phyloP scores from a whole-genome alignment of 495 filamentous ascomycete genomes.

The Aspergillus ellipticus region DNA sequence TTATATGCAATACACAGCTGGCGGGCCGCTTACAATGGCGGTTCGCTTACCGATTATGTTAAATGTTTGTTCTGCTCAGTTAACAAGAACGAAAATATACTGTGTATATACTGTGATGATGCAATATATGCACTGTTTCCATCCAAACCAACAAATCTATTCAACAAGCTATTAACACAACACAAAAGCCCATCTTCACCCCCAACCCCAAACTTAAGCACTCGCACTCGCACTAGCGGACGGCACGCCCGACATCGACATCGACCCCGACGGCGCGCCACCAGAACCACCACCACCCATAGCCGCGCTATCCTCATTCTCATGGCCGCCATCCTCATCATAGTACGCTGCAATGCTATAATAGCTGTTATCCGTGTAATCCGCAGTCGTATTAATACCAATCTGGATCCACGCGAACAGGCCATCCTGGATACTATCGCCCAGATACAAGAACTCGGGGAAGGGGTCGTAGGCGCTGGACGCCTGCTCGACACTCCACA shows the following conservation, averaged over 20 bases:
- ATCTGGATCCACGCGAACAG: conserved; percentile 56
- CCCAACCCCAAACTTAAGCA: background rate
- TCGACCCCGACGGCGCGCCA: conserved; percentile 14
- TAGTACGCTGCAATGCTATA: conserved; percentile 38
- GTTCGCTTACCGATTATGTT: too few species aligned
- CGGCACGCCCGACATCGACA: conserved; percentile 15
- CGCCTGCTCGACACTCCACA: conserved; percentile 33
- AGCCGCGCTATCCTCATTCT: conserved; percentile 23
- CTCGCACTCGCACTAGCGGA: background rate
- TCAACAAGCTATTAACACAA: background rate
- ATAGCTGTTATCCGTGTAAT: conserved; percentile 38
- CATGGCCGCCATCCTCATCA: conserved; percentile 30
- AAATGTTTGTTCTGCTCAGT: too few species aligned
- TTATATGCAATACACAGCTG: too few species aligned
- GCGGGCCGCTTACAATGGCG: too few species aligned
- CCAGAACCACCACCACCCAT: conserved; percentile 20
- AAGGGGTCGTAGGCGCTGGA: conserved; percentile 31
- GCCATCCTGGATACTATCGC: conserved; percentile 43
- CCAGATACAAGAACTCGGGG: conserved; percentile 45
- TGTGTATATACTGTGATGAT: too few species aligned
- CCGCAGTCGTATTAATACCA: conserved; percentile 50
- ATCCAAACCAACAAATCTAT: too few species aligned
- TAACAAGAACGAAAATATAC: too few species aligned
- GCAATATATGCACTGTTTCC: too few species aligned
- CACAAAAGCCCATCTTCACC: background rate